Base-by-base conservation (phyloP, 2,329 filamentous ascomycete species). In the Penicillium sp. region DNA sequence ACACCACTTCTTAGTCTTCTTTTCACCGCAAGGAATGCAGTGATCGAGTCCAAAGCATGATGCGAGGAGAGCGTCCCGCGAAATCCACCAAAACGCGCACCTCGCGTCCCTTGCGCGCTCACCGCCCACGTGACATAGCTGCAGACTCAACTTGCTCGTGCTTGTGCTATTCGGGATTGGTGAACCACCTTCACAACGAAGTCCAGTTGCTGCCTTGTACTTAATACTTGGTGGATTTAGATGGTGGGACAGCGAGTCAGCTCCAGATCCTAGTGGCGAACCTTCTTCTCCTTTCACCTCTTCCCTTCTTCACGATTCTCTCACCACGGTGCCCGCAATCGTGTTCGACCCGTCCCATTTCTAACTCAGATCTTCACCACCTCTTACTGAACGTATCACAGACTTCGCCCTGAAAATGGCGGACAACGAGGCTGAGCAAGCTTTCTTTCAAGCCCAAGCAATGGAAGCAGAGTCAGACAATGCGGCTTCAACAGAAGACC, bases 371-470 rank as follows among this genome's bases (percentile, higher is more conserved):
- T 24, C 39, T 44, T 43, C 26, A 48, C 27, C 53, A 49, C 21
- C 26, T 44, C 5, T 45, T 37, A 48, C 53, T 55, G 52, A 56
- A 48, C 46, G 39, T 37, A 59, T 56, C 47, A 27, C 54, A 55
- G 39, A 58, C 14, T n/a, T 52, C 54, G 35, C 55, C 44, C 16
- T 37, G 16, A 62, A 58, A 62, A 83, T 83, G 81, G 79, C 80
- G 54, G 80, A 80, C 66, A 78, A 81, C 71, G 81, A 81, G 66
- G 76, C 79, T 57, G 81, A 84, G 71, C 73, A 78, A 58, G 80
- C 80, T 60, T 83, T 83, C 65, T 78, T 83, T 58, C 73, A 78
- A 64, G 77, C 79, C 43, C 79, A 84, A 72, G 67, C 72, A 54
- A 70, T 73, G 63, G 77, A 79, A 63, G 71, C 73, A 56, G 71